Percentiles rank a stretch among this genome's conserved stretches.
Evolutionary conservation across 2,329 filamentous ascomycete genomes (phyloP).

Genomic region (Xylariaceae sp.): DNA sequence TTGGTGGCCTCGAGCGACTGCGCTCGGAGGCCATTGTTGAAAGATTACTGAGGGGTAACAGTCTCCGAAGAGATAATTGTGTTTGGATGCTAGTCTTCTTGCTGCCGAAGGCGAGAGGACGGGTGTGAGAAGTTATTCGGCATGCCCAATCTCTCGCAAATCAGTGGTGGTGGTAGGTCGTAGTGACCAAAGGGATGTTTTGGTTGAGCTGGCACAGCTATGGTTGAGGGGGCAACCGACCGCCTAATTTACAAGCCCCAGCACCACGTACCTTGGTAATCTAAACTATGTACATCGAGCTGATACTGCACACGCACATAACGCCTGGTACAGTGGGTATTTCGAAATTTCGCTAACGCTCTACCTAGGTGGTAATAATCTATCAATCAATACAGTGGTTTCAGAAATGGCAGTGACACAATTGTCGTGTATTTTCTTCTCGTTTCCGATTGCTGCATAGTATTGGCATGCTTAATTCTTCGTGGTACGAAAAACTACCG

Average conservation of each 20-base stretch:
- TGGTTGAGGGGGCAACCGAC: constrained; percentile 21
- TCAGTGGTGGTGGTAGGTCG: background rate
- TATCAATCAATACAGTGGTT: too few species aligned
- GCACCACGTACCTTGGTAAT: too few species aligned
- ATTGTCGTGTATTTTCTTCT: too few species aligned
- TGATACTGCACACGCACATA: too few species aligned
- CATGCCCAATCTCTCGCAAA: too few species aligned
- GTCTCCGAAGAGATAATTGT: too few species aligned
- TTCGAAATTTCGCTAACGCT: too few species aligned
- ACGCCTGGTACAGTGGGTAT: too few species aligned
- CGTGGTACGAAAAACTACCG: background rate
- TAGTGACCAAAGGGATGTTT: constrained; percentile 8
- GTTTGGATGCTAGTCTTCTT: too few species aligned
- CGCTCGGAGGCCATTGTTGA: constrained; percentile 34
- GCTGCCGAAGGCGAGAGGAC: background rate
- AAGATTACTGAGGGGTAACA: background rate
- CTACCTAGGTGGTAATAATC: too few species aligned
- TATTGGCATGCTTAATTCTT: constrained; percentile 12
- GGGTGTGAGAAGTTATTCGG: background rate
- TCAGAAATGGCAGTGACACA: too few species aligned
- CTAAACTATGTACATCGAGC: too few species aligned
- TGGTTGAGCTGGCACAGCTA: constrained; percentile 7
- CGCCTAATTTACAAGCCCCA: background rate
- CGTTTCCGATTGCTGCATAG: background rate
- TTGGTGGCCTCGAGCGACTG: constrained; percentile 36